Percentiles rank a stretch among this genome's conserved stretches.
Conservation (phyloP, 1,284 basidiomycete species). For the Anthracocystis walkeri region DNA sequence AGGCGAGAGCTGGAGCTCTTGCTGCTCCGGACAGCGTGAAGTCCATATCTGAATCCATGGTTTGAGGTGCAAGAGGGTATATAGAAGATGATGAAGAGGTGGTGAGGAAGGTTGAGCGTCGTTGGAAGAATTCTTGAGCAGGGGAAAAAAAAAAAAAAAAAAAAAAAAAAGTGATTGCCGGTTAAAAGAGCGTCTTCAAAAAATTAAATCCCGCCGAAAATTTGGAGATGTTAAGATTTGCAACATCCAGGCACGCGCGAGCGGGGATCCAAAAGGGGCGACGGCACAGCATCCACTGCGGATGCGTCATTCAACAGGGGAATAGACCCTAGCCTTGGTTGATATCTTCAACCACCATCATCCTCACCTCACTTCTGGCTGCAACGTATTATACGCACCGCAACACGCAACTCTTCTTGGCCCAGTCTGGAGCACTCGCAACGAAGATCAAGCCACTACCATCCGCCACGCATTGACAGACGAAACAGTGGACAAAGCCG, state of each 20-base stretch:
- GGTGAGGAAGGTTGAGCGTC: background rate
- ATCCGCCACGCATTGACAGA: background rate
- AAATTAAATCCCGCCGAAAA: background rate
- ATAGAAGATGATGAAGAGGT: background rate
- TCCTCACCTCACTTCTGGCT: background rate
- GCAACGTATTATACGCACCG: background rate
- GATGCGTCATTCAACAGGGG: slow-evolving; percentile 48
- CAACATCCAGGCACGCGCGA: background rate
- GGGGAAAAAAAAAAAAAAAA: background rate
- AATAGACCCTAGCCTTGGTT: slow-evolving; percentile 3
- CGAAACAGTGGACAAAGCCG: background rate
- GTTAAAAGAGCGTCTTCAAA: slow-evolving; percentile 1
- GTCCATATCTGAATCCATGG: slow-evolving; percentile 40
- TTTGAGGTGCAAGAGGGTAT: too few species aligned
- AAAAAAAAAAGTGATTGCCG: slow-evolving; percentile 9
- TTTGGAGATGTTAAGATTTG: background rate
- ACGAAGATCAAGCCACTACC: background rate
- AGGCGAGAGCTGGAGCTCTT: slow-evolving; percentile 34
- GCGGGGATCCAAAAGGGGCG: slow-evolving; percentile 14
- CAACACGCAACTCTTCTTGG: too few species aligned
- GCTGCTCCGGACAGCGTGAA: slow-evolving; percentile 45
- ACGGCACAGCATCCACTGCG: slow-evolving; percentile 5
- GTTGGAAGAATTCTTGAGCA: slow-evolving; percentile 1
- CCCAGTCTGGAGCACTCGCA: background rate
- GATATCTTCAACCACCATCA: slow-evolving; percentile 8